Conservation (phyloP, 106 monocot species). For the Acanthochlamys bracteata region DNA sequence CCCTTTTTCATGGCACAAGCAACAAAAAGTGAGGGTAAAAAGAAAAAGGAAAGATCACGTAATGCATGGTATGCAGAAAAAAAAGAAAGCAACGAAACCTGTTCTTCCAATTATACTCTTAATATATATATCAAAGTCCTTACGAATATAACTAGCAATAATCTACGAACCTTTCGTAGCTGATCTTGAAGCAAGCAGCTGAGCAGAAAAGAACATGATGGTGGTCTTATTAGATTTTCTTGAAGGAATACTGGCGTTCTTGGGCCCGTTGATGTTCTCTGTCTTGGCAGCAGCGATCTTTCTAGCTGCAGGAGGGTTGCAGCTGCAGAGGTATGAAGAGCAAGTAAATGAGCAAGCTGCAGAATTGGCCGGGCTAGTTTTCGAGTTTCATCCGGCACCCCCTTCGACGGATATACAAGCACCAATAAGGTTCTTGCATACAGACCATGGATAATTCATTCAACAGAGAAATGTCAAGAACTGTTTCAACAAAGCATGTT, state of each 20-base stretch:
- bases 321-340: neutral
- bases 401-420: too few species aligned
- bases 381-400: too few species aligned
- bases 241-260: neutral
- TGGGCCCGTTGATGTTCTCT: neutral
- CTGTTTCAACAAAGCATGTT: too few species aligned
- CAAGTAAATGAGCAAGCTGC: conserved; percentile 5
- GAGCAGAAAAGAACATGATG: too few species aligned
- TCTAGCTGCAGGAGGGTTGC: neutral
- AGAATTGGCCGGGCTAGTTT: too few species aligned
- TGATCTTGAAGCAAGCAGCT: too few species aligned
- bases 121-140: too few species aligned
- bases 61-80: neutral
- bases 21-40: neutral
- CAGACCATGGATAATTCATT: too few species aligned
- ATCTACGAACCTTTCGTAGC: too few species aligned
- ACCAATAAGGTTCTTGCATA: too few species aligned
- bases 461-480: too few species aligned
- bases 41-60: conserved; percentile 2
- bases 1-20: neutral
- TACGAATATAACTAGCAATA: too few species aligned
- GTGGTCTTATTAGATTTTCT: neutral
- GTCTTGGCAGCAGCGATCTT: neutral
- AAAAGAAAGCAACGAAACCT: neutral
- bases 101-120: neutral